These are phyloP conservation scores for Artemisia argyi DNA, from an alignment of 129 eudicot species.

Conservation along the genomic window DNA sequence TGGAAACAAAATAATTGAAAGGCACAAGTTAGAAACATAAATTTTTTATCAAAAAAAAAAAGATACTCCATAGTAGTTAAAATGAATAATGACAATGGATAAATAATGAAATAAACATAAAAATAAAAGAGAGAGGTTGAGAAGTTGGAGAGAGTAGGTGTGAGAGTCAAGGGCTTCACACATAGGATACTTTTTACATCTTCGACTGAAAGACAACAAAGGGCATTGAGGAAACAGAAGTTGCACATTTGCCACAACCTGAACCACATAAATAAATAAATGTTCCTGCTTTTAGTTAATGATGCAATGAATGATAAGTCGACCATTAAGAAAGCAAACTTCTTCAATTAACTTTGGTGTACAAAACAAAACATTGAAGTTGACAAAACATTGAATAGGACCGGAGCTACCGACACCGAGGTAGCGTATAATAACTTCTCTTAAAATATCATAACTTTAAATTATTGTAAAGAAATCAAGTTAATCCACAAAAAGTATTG, in stretches of 20 bases:
- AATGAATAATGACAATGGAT: background rate
- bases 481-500: too few relatives aligned
- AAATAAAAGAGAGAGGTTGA: conserved; percentile 17
- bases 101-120: background rate
- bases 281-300: background rate
- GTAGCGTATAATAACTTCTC: background rate
- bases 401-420: background rate
- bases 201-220: conserved; percentile 7
- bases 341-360: background rate
- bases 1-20: background rate
- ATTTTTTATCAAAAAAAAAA: background rate
- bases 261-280: background rate
- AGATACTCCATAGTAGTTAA: background rate
- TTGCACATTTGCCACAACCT: background rate
- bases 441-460: background rate
- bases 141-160: conserved; percentile 27
- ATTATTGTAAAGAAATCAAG: too few relatives aligned
- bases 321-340: background rate
- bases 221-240: background rate
- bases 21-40: background rate
- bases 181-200: conserved; percentile 18
- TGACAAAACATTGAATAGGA: background rate
- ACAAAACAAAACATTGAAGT: background rate
- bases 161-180: conserved; percentile 20
- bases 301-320: background rate